These are phyloP conservation scores for Solanum boliviense DNA, from an alignment of 257 asterid genomes.

Conservation along the genomic window DNA sequence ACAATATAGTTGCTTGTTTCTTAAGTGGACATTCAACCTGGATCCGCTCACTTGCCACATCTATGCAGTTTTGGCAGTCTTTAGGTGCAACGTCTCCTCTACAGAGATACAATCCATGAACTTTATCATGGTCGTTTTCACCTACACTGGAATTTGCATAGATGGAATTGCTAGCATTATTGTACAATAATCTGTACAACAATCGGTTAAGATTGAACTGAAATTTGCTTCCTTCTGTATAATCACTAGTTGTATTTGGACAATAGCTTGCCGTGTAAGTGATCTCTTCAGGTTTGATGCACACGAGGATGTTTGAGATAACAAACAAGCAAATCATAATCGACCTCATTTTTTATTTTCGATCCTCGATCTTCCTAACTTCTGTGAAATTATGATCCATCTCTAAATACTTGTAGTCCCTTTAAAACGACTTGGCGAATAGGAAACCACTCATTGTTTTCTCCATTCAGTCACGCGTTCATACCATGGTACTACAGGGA, in stretches of 20 bases:
- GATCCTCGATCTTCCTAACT: too few relatives aligned
- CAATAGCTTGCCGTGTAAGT: background rate
- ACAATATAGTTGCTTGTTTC: background rate
- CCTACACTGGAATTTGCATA: background rate
- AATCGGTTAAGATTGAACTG: background rate
- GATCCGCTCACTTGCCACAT: background rate
- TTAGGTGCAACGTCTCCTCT: background rate
- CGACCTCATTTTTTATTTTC: background rate
- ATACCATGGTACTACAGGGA: fast-evolving
- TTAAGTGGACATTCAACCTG: background rate
- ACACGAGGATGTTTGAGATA: background rate
- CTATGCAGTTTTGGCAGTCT: background rate
- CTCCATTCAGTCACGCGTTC: too few relatives aligned
- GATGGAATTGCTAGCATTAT: background rate
- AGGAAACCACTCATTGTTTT: too few relatives aligned
- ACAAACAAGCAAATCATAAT: background rate
- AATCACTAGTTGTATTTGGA: background rate
- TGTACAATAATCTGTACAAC: background rate
- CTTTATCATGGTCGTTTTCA: background rate
- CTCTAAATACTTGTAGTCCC: too few relatives aligned
- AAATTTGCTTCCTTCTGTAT: background rate
- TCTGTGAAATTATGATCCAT: too few relatives aligned
- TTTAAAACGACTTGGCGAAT: too few relatives aligned
- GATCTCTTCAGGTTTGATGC: background rate
- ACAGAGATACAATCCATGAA: background rate